These are phyloP conservation scores for Monilinia aucupariae DNA, from an alignment of 2,329 filamentous ascomycete genomes.

Conservation along the genomic window DNA sequence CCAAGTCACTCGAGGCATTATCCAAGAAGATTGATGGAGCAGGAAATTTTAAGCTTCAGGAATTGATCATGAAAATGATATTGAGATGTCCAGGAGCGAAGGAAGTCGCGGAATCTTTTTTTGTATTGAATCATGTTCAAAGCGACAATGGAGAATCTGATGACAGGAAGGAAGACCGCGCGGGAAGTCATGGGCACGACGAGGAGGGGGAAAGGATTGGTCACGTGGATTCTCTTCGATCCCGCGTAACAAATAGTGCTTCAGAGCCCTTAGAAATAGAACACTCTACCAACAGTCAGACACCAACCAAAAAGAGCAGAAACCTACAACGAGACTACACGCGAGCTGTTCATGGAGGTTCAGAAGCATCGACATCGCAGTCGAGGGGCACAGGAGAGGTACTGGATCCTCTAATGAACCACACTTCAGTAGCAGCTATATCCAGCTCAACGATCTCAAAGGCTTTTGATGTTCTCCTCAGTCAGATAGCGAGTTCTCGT, in stretches of 20 bases:
- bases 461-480: not conserved
- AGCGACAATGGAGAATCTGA: not conserved
- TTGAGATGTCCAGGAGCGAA: conserved; percentile 1
- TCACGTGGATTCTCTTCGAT: not conserved
- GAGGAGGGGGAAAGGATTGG: not conserved
- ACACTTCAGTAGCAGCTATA: not conserved
- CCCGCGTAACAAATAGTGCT: too few relatives aligned
- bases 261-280: not conserved
- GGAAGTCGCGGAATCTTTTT: not conserved
- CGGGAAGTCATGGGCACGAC: not conserved
- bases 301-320: not conserved
- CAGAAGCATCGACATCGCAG: not conserved
- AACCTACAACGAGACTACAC: not conserved
- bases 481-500: too few relatives aligned
- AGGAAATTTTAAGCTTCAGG: not conserved
- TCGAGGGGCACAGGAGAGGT: too few relatives aligned
- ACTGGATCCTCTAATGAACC: not conserved
- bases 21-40: not conserved
- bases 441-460: not conserved
- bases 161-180: not conserved
- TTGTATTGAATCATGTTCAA: not conserved
- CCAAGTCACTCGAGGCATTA: not conserved
- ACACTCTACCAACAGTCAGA: not conserved
- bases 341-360: not conserved
- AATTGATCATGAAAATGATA: conserved; percentile 6